Evolutionary conservation across 805 yeast genomes (phyloP).

Genomic region (Kluyveromyces nonfermentans): DNA sequence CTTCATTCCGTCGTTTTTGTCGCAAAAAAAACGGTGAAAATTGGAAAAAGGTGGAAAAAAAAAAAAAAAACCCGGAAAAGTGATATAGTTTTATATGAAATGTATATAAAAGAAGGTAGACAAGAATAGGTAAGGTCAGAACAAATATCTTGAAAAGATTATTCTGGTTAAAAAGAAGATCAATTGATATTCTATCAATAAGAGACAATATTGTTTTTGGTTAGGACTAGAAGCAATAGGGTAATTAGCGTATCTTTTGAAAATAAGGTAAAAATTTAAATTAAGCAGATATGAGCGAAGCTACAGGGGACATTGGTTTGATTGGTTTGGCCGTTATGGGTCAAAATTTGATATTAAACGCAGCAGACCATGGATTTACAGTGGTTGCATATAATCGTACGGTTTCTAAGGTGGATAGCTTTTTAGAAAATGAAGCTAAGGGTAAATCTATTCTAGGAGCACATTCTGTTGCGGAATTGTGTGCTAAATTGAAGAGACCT

Average conservation of each 20-base stretch:
- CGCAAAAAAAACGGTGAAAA: constrained; percentile 1
- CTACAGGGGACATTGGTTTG: constrained; percentile 74
- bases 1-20: constrained; percentile 1
- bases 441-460: constrained; percentile 96
- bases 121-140: too few species aligned
- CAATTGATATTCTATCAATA: neutral
- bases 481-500: constrained; percentile 88
- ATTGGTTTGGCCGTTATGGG: constrained; percentile 99
- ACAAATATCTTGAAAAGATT: too few species aligned
- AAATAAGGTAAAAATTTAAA: too few species aligned
- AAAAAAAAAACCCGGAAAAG: neutral
- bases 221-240: neutral
- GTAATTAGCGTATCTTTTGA: too few species aligned
- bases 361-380: constrained; percentile 97
- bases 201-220: neutral
- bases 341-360: constrained; percentile 92
- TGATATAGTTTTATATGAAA: neutral
- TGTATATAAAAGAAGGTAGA: neutral
- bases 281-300: neutral
- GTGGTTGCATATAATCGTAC: constrained; percentile 99
- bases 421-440: constrained; percentile 90
- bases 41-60: neutral
- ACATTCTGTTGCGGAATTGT: constrained; percentile 79
- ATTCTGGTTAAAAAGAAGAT: neutral
- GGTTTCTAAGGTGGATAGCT: constrained; percentile 88